Base-by-base conservation (phyloP, 306 rosid species). In the Cicer judaicum region DNA sequence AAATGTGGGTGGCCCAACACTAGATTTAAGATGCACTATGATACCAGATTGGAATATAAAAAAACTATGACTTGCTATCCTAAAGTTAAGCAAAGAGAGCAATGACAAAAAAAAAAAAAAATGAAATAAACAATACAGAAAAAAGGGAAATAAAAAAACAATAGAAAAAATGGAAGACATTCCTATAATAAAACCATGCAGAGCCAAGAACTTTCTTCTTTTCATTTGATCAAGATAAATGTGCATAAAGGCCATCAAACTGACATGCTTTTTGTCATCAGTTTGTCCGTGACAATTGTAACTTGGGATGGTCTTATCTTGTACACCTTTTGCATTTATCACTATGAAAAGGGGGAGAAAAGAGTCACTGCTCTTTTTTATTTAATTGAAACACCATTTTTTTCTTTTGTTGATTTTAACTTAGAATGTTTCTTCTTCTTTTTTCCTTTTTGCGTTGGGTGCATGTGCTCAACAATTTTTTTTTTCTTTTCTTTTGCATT, bases 241-340 rank as follows among this genome's bases (percentile, higher is more conserved):
- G 36, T 54, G 7, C 61, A 54, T 8, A 54, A 54, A 18, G 0
- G 36, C 36, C 36, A 54, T 54, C 61, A 54, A 54, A 54, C 61
- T 10, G n/a, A 54, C 61, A 9, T 54, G 61, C 36, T 18, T 54
- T 54, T 54, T 54, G 46, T 13, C 21, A 13, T 61, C 44, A 61
- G 13, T 61, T 61, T 61, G 67, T n/a, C 42, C 57, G 16, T 14
- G 56, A 44, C 9, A 15, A 52, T 53, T 65, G 19, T 54, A 66
- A 66, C 29, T 55, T 14, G 68, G 8, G 15, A 7, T 70, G 48
- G 38, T 56, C 55, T 68, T 8, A 16, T 48, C 40, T 47, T 47
- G 50, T 44, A 13, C 14, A 60, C 70, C 56, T 78, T 78, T 49
- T 43, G 19, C 14, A 10, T 77, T 77, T 56, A 59, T 57, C 43